phyloP scores from a whole-genome alignment of 257 asterid species.

The Avicennia marina region DNA sequence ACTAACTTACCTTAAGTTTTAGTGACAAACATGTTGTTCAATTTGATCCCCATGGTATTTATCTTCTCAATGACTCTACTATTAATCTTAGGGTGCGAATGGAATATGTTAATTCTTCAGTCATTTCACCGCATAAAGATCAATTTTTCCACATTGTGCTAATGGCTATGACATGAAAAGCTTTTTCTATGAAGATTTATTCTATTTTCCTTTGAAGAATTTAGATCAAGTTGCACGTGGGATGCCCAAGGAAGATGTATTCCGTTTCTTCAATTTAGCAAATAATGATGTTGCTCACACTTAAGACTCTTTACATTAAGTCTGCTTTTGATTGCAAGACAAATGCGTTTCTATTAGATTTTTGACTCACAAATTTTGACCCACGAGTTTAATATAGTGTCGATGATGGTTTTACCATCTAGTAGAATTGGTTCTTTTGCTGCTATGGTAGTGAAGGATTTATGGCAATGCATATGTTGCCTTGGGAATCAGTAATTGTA shows the following conservation, averaged over 20 bases:
- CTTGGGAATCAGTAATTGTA: constrained; percentile 97
- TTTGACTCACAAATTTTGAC: constrained; percentile 47
- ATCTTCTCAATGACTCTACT: constrained; percentile 77
- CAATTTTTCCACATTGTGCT: constrained; percentile 91
- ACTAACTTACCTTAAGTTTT: constrained; percentile 93
- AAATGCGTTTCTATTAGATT: constrained; percentile 72
- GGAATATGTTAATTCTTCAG: constrained; percentile 81
- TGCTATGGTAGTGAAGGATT: constrained; percentile 70
- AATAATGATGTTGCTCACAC: constrained; percentile 51
- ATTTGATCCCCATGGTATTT: constrained; percentile 94
- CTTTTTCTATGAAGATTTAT: constrained; percentile 86
- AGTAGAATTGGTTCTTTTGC: constrained; percentile 91
- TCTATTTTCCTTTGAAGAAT: constrained; percentile 95
- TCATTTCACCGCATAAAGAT: constrained; percentile 70
- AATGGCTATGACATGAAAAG: constrained; percentile 90
- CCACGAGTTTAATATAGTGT: constrained; percentile 66
- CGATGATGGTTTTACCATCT: constrained; percentile 76
- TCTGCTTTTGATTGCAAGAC: constrained; percentile 38
- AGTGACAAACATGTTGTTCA: constrained; percentile 91
- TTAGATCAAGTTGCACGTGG: constrained; percentile 79
- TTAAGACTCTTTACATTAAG: constrained; percentile 52
- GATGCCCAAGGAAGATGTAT: constrained; percentile 64
- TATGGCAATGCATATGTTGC: constrained; percentile 84
- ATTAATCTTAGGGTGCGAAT: constrained; percentile 95
- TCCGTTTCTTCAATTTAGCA: constrained; percentile 56